These are phyloP conservation scores for Plasmodium blacklocki DNA, from an alignment of 169 alveolate species.

Conservation along the genomic window DNA sequence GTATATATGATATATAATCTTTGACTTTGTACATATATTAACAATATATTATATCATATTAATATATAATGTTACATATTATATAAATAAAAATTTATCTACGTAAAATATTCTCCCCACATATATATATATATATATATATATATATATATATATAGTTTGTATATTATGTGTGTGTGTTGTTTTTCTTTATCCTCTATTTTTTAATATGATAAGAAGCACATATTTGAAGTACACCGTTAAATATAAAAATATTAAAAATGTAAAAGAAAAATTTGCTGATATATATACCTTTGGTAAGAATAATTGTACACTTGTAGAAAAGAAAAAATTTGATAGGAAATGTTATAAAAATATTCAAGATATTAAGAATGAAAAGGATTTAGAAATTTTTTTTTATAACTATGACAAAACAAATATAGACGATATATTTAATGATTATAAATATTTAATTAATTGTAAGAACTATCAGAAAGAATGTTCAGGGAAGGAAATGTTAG, in stretches of 20 bases:
- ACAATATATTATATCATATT: too few relatives aligned
- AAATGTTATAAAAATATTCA: slow-evolving; percentile 4
- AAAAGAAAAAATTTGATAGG: background rate
- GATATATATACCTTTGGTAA: background rate
- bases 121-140: too few relatives aligned
- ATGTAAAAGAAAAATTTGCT: background rate
- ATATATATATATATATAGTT: background rate
- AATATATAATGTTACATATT: too few relatives aligned
- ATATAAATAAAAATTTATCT: too few relatives aligned
- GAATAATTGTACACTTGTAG: background rate
- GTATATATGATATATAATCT: too few relatives aligned
- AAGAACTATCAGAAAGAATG: slow-evolving; percentile 5
- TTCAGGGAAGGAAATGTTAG: slow-evolving; percentile 25
- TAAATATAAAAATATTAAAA: background rate
- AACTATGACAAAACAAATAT: slow-evolving; percentile 6
- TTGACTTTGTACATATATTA: too few relatives aligned
- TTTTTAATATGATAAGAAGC: background rate
- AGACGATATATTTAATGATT: slow-evolving; percentile 17
- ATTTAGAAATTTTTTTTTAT: slow-evolving; percentile 14
- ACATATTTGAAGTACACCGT: background rate
- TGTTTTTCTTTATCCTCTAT: background rate
- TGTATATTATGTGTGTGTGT: background rate
- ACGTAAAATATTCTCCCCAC: too few relatives aligned
- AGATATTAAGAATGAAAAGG: slow-evolving; percentile 29
- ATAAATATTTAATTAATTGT: slow-evolving; percentile 27